Evolutionary conservation across 1,139 yeast species (phyloP), one percentile per base, ranked within the genome.

Genomic region (Blastobotrys buckinghamii): DNA sequence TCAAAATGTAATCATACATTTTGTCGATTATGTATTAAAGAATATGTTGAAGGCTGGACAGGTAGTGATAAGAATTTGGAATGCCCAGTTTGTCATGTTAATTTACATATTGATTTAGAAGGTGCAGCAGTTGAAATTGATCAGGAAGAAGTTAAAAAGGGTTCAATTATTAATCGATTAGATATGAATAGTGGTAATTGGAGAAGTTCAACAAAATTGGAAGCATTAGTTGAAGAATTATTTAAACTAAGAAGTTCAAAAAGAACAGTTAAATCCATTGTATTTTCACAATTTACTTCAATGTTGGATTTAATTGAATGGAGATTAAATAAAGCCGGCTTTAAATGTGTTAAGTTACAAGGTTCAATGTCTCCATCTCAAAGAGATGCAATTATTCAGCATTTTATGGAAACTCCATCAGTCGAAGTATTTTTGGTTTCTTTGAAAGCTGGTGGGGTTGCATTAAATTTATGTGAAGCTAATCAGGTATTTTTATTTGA

Each of bases 391-490:
- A 86, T 95, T 33, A 92, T 92, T 65, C 79, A 81, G 59, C 82
- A 88, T 63, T 92, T 92, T 60, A 87, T 90, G 95, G 90, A 85
- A 45, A 90, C 88, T 51, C 85, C 96, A 0, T 78, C 78, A 39
- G 97, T 92, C 27, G 97, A 92, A 66, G 95, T 92, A 9, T 92
- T 92, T 62, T 69, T 92, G 52, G 98, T 92, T 7, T 89, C 97
- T 27, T 75, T 94, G 59, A 92, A 92, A 63, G 98, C 99, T 0
- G 99, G 99, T 56, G 98, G 98, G 68, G 98, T 92, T 34, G 98
- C 98, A 0, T 75, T 92, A 57, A 92, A 92, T 64, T 74, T 92
- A 58, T 90, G 97, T 61, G 98, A 94, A 63, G 98, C 98, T 0
- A 88, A 95, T 0, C 97, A 90, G 59, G 97, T 92, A 37, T 92